Conservation (phyloP, 306 rosid species). For the Begonia masoniana region DNA sequence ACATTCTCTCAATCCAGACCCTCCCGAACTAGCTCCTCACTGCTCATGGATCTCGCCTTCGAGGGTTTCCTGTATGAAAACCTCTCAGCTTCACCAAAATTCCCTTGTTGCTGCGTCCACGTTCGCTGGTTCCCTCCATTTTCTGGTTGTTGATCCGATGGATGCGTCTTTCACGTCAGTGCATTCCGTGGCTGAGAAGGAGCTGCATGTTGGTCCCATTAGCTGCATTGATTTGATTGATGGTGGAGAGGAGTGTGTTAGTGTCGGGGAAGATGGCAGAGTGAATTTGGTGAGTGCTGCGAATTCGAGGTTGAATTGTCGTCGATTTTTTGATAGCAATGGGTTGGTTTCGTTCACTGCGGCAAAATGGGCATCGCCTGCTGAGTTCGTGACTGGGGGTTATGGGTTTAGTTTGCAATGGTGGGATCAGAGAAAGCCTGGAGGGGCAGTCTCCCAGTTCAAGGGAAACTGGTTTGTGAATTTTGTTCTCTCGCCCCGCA, state of each 20-base stretch:
- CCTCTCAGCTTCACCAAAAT: conserved; percentile 38
- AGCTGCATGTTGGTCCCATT: conserved; percentile 30
- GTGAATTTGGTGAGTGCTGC: conserved; percentile 50
- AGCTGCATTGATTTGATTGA: conserved; percentile 56
- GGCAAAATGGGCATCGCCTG: conserved; percentile 75
- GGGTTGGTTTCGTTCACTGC: conserved; percentile 73
- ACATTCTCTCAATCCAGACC: conserved; percentile 30
- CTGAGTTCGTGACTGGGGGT: conserved; percentile 79
- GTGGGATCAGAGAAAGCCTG: conserved; percentile 90
- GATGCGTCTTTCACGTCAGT: conserved; percentile 38
- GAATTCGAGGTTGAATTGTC: conserved; percentile 29
- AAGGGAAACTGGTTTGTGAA: conserved; percentile 64
- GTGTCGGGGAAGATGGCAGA: conserved; percentile 75
- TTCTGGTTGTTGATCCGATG: conserved; percentile 31
- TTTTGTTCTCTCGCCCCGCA: background rate
- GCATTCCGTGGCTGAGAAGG: conserved; percentile 41
- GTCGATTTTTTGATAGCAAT: conserved; percentile 51
- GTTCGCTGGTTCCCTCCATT: conserved; percentile 51
- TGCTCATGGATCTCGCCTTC: conserved; percentile 43
- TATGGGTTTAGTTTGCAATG: conserved; percentile 77
- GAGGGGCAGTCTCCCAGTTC: conserved; percentile 75
- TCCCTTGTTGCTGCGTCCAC: conserved; percentile 51
- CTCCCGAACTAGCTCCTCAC: conserved; percentile 26
- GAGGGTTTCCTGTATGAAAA: conserved; percentile 49
- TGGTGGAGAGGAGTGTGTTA: conserved; percentile 57